Conservation (phyloP, 2,329 filamentous ascomycete species). For the Lojkania enalia region DNA sequence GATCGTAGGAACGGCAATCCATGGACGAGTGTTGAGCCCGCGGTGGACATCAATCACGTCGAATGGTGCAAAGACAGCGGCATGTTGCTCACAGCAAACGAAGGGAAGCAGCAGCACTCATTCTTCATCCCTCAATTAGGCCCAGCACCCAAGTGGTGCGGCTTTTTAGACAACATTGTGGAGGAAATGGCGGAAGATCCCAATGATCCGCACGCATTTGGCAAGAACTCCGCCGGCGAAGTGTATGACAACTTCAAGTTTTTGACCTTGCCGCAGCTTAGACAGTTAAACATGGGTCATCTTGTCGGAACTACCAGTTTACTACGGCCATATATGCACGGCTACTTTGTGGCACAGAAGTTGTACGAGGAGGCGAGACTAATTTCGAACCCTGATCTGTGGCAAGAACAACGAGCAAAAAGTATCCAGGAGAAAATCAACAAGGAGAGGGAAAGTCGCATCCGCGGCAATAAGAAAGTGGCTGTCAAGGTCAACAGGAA, state of each 20-base stretch:
- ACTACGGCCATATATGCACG: conserved; percentile 96
- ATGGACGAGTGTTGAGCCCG: conserved; percentile 94
- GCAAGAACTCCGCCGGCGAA: conserved; percentile 65
- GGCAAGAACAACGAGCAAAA: conserved; percentile 89
- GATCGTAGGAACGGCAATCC: conserved; percentile 79
- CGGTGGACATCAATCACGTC: conserved; percentile 92
- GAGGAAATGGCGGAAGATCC: conserved; percentile 94
- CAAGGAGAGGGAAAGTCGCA: conserved; percentile 92
- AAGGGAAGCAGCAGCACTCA: conserved; percentile 90
- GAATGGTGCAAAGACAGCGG: conserved; percentile 90
- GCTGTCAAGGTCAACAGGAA: conserved; percentile 84
- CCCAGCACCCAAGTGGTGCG: conserved; percentile 92
- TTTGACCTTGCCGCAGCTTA: conserved; percentile 83
- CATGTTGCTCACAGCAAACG: conserved; percentile 96
- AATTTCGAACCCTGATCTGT: conserved; percentile 91
- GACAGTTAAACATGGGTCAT: conserved; percentile 82
- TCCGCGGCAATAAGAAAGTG: conserved; percentile 92
- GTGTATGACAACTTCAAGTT: conserved; percentile 99
- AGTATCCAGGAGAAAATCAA: conserved; percentile 93
- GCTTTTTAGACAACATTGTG: conserved; percentile 94
- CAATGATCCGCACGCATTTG: conserved; percentile 63
- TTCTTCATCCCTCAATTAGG: conserved; percentile 95
- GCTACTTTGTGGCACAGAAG: conserved; percentile 94
- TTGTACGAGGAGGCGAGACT: conserved; percentile 93
- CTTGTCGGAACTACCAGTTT: conserved; percentile 88